Percentiles rank a stretch among this genome's conserved stretches.
These are phyloP conservation scores for Chlamydomonas schloesseri DNA, from an alignment of 139 green algal species.

Conservation along the genomic window DNA sequence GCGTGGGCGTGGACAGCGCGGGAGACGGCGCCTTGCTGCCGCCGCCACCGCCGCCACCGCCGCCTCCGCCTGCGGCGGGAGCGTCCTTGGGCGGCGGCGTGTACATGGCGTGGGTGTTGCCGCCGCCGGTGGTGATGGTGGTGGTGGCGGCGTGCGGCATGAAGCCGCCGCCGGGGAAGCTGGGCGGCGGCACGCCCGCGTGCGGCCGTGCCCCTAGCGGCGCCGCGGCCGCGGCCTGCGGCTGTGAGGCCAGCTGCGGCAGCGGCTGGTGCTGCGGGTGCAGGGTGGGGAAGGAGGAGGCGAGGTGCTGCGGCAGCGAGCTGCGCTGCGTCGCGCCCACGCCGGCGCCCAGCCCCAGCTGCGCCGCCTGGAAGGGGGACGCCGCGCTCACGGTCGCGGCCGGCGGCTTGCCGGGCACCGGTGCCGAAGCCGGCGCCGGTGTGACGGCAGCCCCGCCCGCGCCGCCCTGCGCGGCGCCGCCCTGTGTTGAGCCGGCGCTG, in stretches of 20 bases:
- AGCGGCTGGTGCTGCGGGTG: not conserved
- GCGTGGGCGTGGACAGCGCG: slow-evolving; percentile 13
- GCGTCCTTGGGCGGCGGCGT: not conserved
- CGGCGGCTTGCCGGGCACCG: not conserved
- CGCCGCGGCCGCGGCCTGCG: not conserved
- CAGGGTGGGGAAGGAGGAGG: not conserved
- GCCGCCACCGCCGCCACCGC: no score
- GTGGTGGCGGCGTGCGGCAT: no score
- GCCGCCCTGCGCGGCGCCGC: not conserved
- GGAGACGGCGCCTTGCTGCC: slow-evolving; percentile 42
- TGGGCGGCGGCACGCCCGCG: not conserved
- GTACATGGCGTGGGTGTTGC: not conserved
- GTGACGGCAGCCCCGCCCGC: no score
- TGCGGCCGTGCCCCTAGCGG: no score
- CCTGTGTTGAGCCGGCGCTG: no score
- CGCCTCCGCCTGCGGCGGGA: no score
- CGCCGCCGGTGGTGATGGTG: not conserved
- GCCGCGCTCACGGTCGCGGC: not conserved
- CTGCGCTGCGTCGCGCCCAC: not conserved
- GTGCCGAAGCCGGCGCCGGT: no score
- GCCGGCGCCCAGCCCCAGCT: not conserved
- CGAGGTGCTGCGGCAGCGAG: not conserved
- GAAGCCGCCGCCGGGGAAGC: not conserved
- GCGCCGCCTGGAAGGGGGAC: not conserved
- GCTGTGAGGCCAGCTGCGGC: not conserved